A percentile compares a stretch with the other conserved stretches of the same genome.
These are phyloP conservation scores for Clonostachys solani DNA, from an alignment of 2,329 filamentous ascomycete genomes.

Conservation along the genomic window DNA sequence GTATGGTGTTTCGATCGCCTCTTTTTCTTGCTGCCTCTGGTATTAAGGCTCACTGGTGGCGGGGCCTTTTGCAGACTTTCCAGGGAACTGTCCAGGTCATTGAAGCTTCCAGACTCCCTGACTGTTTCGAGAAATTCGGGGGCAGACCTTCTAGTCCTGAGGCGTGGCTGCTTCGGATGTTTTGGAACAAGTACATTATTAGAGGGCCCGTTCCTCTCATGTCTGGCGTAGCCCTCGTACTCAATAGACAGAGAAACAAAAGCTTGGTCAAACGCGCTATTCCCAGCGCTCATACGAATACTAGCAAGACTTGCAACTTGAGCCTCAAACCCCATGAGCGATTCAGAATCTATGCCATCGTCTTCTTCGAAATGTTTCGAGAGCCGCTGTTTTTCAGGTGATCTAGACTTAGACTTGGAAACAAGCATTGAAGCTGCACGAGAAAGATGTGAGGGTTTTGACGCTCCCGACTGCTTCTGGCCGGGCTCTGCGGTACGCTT, in stretches of 20 bases:
- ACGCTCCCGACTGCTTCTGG: too few species aligned
- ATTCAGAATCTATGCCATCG: too few species aligned
- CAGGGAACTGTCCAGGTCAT: background rate
- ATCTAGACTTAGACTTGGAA: too few species aligned
- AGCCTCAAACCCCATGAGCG: background rate
- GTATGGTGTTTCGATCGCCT: background rate
- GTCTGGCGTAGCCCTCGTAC: background rate
- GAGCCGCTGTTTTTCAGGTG: too few species aligned
- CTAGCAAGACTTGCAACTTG: slow-evolving; percentile 2
- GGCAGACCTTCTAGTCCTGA: slow-evolving; percentile 10
- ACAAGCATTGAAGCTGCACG: too few species aligned
- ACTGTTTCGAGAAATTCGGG: slow-evolving; percentile 15
- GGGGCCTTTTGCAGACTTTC: slow-evolving; percentile 19
- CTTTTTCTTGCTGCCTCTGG: slow-evolving; percentile 22
- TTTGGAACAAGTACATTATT: background rate
- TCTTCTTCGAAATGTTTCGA: too few species aligned
- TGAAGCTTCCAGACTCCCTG: slow-evolving; percentile 1
- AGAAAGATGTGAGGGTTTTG: too few species aligned
- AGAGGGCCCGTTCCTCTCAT: background rate
- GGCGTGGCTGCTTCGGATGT: background rate
- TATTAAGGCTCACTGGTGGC: slow-evolving; percentile 38
- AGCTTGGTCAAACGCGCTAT: slow-evolving; percentile 18
- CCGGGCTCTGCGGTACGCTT: too few species aligned
- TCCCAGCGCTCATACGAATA: slow-evolving; percentile 13
- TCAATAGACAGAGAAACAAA: slow-evolving; percentile 3